Base-by-base conservation (phyloP, 768 basidiomycete genomes). In the Amanita subjunquillea region DNA sequence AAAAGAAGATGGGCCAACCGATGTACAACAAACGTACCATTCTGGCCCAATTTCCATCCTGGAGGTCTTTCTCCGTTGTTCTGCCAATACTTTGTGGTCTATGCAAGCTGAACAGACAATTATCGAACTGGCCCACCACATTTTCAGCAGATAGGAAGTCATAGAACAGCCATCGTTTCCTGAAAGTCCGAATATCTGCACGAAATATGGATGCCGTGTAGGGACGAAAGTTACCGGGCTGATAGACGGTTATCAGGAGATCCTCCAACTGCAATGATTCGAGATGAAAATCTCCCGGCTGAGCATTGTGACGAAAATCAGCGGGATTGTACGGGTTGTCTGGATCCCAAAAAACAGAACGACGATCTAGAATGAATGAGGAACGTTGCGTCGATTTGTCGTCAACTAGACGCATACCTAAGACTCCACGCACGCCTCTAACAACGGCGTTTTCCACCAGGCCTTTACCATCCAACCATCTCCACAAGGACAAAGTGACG, bases 91-190 rank as follows among this genome's bases (percentile, higher is more conserved):
- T 95, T 70, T 97, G 95, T 5, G 95, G 95, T 62, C 84, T 87
- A 62, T 98, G 96, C 57, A 99, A 64, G 63, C 94, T 97, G 71
- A 96, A 96, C 17, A 99, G 64, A 60, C 96, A 99, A 63, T 97
- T 97, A 65, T 99, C 96, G 57, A 92, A 90, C 65, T 99, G 96
- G 3, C 96, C 96, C 7, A 96, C 95, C 39, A 98, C 87, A 57
- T 87, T 90, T 63, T 97, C 94, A 0, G 96, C 94, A n/a, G 76
- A 78, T 55, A 98, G 69, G 57, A 98, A 83, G 67, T 99, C 96
- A 65, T 94, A 94, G 66, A 96, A 96, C 36, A 95, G 59, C 92
- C 92, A 98, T 61, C 87, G 83, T 66, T 96, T 97, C 51, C 96
- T 75, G 57, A 98, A 80, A 27, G 74, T 76, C 10, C 78, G 77